A percentile compares a stretch with the other conserved stretches of the same genome.
Evolutionary conservation across 768 basidiomycete genomes (phyloP).

Genomic region (Solioccasus polychromus): DNA sequence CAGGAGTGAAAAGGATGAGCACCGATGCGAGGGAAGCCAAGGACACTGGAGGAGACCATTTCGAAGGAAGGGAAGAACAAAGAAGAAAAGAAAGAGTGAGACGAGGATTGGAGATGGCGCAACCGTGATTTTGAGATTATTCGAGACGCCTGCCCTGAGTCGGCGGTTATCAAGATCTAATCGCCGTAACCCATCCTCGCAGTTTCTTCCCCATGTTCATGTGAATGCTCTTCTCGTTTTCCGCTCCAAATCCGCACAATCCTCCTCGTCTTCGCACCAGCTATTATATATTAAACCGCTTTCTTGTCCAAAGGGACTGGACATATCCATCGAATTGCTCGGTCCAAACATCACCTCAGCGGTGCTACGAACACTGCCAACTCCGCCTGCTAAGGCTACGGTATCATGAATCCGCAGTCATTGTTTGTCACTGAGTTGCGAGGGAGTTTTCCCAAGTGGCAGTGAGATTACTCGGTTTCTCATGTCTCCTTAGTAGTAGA

Average conservation of each 20-base stretch:
- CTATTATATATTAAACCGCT: too few species aligned
- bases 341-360: too few species aligned
- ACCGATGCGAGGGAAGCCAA: conserved; percentile 91
- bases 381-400: too few species aligned
- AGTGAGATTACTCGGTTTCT: background rate
- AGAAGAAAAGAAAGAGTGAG: conserved; percentile 15
- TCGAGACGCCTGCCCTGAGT: conserved; percentile 34
- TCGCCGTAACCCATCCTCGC: conserved; percentile 7
- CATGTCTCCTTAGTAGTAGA: background rate
- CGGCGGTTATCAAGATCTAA: conserved; percentile 23
- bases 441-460: background rate
- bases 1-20: background rate
- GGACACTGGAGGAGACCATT: conserved; percentile 82
- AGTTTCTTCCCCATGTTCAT: conserved; percentile 12
- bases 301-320: too few species aligned
- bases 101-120: background rate
- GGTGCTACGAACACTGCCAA: too few species aligned
- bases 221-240: conserved; percentile 9
- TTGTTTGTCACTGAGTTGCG: too few species aligned
- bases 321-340: too few species aligned
- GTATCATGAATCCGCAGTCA: too few species aligned
- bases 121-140: conserved; percentile 30
- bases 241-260: conserved; percentile 2
- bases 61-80: conserved; percentile 16
- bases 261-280: conserved; percentile 7